These are phyloP conservation scores for Annulohypoxylon nitens DNA, from an alignment of 495 filamentous ascomycete species.

Conservation along the genomic window DNA sequence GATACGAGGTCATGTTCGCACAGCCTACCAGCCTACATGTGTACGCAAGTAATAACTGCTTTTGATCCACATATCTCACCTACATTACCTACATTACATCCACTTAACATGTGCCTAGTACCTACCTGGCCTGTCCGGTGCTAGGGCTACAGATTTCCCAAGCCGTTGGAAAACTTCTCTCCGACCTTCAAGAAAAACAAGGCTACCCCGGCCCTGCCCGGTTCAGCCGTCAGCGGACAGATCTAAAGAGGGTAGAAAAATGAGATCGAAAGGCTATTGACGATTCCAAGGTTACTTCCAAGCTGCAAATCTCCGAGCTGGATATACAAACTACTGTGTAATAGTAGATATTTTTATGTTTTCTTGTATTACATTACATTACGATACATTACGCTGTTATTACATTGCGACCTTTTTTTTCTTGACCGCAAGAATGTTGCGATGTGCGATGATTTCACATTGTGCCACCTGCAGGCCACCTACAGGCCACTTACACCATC, in stretches of 20 bases:
- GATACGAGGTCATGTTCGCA: conserved; percentile 43
- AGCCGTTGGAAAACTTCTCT: conserved; percentile 46
- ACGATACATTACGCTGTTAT: conserved; percentile 4
- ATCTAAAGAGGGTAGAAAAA: conserved; percentile 16
- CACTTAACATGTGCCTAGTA: background rate
- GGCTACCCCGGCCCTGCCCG: conserved; percentile 41
- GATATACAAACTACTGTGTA: background rate
- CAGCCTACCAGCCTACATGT: conserved; percentile 13
- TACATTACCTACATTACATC: conserved; percentile 20
- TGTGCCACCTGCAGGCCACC: background rate
- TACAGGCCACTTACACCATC: background rate
- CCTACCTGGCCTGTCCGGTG: background rate
- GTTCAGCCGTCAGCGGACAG: conserved; percentile 13
- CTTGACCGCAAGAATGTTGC: conserved; percentile 25
- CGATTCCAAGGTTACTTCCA: background rate
- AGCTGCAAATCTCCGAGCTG: conserved; percentile 23
- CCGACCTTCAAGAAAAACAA: conserved; percentile 29
- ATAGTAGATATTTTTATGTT: no score
- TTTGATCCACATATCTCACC: conserved; percentile 35
- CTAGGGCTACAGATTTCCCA: conserved; percentile 26
- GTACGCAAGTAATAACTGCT: conserved; percentile 31
- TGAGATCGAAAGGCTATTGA: conserved; percentile 13
- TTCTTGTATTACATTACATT: background rate
- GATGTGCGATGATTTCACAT: background rate
- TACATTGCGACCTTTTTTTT: background rate